Base-by-base conservation (phyloP, 176 grass and related monocot genomes). In the Themeda triandra region DNA sequence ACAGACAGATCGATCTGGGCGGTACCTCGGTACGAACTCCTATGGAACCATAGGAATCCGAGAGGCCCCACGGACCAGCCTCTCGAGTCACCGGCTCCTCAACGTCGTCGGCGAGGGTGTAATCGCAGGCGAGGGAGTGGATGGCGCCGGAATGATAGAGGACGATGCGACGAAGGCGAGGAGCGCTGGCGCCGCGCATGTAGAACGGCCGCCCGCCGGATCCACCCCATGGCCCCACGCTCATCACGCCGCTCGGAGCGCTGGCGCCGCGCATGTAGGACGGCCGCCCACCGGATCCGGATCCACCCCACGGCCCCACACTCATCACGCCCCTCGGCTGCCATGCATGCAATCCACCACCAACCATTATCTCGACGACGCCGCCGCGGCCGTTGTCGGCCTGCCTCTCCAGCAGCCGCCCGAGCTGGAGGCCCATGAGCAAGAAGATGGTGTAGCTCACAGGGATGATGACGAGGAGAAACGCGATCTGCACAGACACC, bases 151-250 rank as follows among this genome's bases (percentile, higher is more conserved):
- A 58, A 74, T 87, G 72, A 36, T 87, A 46, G 46, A 87, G 1
- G 71, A 41, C 13, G 85, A 87, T 44, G 48, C 62, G 46, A 0
- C 15, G 71, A 15, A 76, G 27, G 14, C 23, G 63, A 76, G 63
- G 63, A 3, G 63, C 10, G 10, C 21, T 59, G 3, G 0, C 2
- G 10, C 11, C 33, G 7, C 19, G 25, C 77, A 59, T 81, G 79
- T 68, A 44, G 27, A 87, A 82, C 0, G 35, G 14, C 18, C 46
- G 23, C 10, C 79, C 86, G 6, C 78, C 85, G 7, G 48, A 23
- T 45, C 85, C 79, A 35, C 85, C 86, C 86, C 86, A 82, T 0
- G 49, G 86, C 11, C 79, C 86, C 3, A 76, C 21, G 27, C 74
- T 87, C 4, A 28, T n/a, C 36, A 62, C 79, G 18, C 23, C 66